Conservation (phyloP, 345 rosid genomes). For the Syzygium aqueum region DNA sequence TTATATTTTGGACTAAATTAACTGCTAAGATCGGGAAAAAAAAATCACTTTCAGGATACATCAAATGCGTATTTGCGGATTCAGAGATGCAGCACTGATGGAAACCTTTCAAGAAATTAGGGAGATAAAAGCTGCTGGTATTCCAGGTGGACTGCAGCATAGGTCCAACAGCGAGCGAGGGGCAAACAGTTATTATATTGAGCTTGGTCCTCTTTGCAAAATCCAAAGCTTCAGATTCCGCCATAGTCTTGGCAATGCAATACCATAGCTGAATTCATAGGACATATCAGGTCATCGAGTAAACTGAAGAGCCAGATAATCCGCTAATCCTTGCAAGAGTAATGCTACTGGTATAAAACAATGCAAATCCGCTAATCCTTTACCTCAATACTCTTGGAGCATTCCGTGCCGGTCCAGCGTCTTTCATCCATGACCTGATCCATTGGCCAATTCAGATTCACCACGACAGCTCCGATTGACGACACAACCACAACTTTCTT, state of each 20-base stretch:
- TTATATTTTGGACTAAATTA: not conserved
- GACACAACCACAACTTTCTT: conserved; percentile 42
- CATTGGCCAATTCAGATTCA: conserved; percentile 30
- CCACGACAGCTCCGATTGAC: conserved; percentile 26
- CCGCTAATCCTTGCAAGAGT: not conserved
- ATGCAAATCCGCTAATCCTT: too few relatives aligned
- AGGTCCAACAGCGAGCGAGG: conserved; percentile 44
- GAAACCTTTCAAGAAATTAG: conserved; percentile 27
- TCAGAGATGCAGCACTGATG: not conserved
- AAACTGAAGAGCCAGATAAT: not conserved
- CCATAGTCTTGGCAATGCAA: conserved; percentile 29
- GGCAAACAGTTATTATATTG: conserved; percentile 38
- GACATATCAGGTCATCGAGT: not conserved
- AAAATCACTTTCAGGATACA: not conserved
- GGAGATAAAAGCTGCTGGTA: conserved; percentile 30
- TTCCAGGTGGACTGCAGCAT: conserved; percentile 41
- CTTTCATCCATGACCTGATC: conserved; percentile 22
- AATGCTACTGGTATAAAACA: not conserved
- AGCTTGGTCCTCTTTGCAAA: conserved; percentile 21
- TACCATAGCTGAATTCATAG: conserved; percentile 13
- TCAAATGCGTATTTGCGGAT: not conserved
- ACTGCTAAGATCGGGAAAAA: not conserved
- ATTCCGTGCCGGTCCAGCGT: conserved; percentile 32
- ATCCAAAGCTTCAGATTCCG: conserved; percentile 37
- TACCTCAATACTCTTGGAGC: conserved; percentile 23